Evolutionary conservation across 2,329 filamentous ascomycete species (phyloP).

Genomic region (Fusarium piperis): DNA sequence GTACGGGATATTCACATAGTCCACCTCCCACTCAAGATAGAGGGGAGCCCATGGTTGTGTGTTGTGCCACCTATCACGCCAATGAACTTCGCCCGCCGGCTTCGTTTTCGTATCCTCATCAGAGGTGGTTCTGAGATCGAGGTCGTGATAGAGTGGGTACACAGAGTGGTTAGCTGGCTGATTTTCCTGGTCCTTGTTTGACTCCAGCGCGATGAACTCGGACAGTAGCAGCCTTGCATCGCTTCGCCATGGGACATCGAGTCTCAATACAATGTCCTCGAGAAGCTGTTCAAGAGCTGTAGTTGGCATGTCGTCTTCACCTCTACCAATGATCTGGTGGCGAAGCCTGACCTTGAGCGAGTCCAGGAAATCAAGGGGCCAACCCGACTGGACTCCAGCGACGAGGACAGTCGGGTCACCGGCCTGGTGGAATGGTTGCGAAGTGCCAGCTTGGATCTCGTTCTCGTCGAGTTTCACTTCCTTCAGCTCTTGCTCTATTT

Average conservation of each 20-base stretch:
- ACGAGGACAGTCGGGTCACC: neutral
- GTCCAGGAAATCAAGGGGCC: neutral
- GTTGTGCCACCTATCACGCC: neutral
- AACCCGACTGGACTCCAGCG: neutral
- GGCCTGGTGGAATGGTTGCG: no score
- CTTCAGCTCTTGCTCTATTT: no score
- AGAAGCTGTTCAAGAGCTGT: no score
- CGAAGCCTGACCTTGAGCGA: neutral
- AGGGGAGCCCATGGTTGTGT: neutral
- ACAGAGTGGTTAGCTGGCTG: neutral
- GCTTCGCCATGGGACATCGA: neutral
- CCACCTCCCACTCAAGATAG: neutral
- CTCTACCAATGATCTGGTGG: neutral
- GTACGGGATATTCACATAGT: neutral
- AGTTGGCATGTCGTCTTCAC: neutral
- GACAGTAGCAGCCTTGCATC: neutral
- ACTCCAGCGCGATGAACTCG: neutral
- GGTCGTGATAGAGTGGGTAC: neutral
- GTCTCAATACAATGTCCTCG: no score
- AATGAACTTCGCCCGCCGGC: neutral
- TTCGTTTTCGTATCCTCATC: neutral
- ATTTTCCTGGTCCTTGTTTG: neutral
- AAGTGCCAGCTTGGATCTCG: no score
- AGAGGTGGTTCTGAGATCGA: no score
- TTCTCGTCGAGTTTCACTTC: no score